phyloP scores from a whole-genome alignment of 208 protist species.

The Strigomonas galati region DNA sequence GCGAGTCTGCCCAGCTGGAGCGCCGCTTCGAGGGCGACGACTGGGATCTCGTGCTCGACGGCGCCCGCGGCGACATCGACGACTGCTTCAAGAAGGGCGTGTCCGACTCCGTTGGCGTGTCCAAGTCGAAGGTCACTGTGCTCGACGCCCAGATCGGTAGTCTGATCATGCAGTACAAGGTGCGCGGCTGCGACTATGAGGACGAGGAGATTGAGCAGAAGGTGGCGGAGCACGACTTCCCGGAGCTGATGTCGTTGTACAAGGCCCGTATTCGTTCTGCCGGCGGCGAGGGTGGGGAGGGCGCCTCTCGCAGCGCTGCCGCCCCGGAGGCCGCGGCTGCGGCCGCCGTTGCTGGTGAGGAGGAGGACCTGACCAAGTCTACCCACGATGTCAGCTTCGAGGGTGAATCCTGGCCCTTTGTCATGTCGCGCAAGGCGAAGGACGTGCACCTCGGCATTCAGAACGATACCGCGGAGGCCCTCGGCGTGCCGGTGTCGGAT shows the following conservation, averaged over 20 bases:
- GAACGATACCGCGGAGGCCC: conserved; percentile 32
- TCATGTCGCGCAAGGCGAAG: conserved; percentile 25
- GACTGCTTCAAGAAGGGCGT: conserved; percentile 41
- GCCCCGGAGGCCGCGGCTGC: conserved; percentile 5
- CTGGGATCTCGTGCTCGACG: conserved; percentile 54
- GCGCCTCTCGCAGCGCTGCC: not conserved
- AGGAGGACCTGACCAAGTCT: conserved; percentile 13
- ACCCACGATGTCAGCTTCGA: conserved; percentile 28
- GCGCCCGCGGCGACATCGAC: conserved; percentile 32
- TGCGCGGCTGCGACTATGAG: conserved; percentile 24
- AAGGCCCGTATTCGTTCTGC: conserved; percentile 20
- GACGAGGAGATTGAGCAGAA: conserved; percentile 37
- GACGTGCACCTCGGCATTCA: conserved; percentile 38
- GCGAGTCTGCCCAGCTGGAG: conserved; percentile 45
- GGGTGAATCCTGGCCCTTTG: conserved; percentile 35
- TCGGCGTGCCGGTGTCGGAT: conserved; percentile 19
- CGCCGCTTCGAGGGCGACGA: conserved; percentile 58
- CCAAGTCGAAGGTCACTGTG: conserved; percentile 29
- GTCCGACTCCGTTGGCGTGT: conserved; percentile 32
- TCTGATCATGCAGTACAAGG: conserved; percentile 46
- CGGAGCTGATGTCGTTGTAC: conserved; percentile 38
- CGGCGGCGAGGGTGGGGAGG: conserved; percentile 9
- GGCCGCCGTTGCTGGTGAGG: conserved; percentile 8
- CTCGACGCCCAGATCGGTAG: conserved; percentile 38
- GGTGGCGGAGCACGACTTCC: conserved; percentile 39